Evolutionary conservation across 2,329 filamentous ascomycete species (phyloP), one percentile per base, ranked within the genome.

Genomic region (Verticillium dahliae): DNA sequence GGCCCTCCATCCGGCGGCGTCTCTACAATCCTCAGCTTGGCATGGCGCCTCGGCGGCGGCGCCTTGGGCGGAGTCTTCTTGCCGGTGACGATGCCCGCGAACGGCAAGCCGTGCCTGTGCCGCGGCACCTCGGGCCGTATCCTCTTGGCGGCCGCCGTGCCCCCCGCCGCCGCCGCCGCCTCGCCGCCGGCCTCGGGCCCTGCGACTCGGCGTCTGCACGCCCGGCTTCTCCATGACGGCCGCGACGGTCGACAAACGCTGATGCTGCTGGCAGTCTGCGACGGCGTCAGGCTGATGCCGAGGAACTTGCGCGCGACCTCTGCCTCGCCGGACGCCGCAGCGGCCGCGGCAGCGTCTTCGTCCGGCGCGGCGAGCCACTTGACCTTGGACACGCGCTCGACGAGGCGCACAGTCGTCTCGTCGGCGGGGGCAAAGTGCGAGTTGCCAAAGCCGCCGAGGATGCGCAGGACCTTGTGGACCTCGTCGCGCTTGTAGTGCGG

Each of bases 401-500:
- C 89, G 6, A 96, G 82, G 6, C 91, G 85, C 41, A 91, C 71
- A 0, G 91, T 94, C 0, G 91, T 96, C 67, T 91, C 88, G 65
- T 95, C 91, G 2, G 89, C 87, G 1, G 90, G 90, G 13, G 89
- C 89, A 73, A 95, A 95, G 72, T 96, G 91, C 2, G 81, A 82
- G 62, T 86, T 90, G 18, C 84, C 84, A 1, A 83, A 82, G 2
- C 87, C 85, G 9, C 84, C 81, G 2, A 98, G 82, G 14, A 96
- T 85, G 59, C 82, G 82, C 15, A 99, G 81, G 31, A 97, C 82
- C 64, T 86, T 88, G 45, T 89, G 78, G 50, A 99, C 85, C 72
- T 98, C 94, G 52, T 93, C 86, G 35, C 88, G 86, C 74, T 98
- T 99, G 81, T 99, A 98, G 72, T 97, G 88, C 1, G 91, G 92